These are phyloP conservation scores for Ramicandelaber brevisporus DNA, from an alignment of 192 early-diverging fungal genomes.

Conservation along the genomic window DNA sequence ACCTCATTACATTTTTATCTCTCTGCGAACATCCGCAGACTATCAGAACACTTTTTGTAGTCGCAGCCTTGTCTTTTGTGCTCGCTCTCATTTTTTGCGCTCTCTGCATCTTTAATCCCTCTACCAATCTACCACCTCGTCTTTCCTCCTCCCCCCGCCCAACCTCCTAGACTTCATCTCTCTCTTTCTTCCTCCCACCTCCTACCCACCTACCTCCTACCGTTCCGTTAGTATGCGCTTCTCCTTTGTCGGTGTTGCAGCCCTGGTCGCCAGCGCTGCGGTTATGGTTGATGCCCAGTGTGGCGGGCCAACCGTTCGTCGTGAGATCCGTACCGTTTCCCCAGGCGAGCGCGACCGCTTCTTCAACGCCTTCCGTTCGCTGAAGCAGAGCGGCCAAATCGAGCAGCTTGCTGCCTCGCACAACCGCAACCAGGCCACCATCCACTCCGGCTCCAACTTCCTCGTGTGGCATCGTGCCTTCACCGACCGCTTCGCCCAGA, in stretches of 20 bases:
- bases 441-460: conserved; percentile 16
- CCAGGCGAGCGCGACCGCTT: conserved; percentile 14
- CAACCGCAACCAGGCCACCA: conserved; percentile 4
- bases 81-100: neutral
- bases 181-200: neutral
- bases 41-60: no score
- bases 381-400: conserved; percentile 10
- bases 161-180: neutral
- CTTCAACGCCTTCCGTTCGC: conserved; percentile 6
- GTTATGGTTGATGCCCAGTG: conserved; percentile 7
- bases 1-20: no score
- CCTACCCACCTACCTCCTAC: neutral
- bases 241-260: no score
- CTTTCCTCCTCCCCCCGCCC: neutral
- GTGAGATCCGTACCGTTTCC: conserved; percentile 14
- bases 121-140: neutral
- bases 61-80: no score
- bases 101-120: neutral
- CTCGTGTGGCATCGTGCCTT: conserved; percentile 21
- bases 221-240: no score
- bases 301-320: conserved; percentile 7
- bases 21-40: no score
- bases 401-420: conserved; percentile 17
- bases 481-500: conserved; percentile 18
- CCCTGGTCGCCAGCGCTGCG: conserved; percentile 6